Percentiles rank a stretch among this genome's conserved stretches.
Evolutionary conservation across 495 filamentous ascomycete genomes (phyloP).

Genomic region (Aspergillus bertholletiae): DNA sequence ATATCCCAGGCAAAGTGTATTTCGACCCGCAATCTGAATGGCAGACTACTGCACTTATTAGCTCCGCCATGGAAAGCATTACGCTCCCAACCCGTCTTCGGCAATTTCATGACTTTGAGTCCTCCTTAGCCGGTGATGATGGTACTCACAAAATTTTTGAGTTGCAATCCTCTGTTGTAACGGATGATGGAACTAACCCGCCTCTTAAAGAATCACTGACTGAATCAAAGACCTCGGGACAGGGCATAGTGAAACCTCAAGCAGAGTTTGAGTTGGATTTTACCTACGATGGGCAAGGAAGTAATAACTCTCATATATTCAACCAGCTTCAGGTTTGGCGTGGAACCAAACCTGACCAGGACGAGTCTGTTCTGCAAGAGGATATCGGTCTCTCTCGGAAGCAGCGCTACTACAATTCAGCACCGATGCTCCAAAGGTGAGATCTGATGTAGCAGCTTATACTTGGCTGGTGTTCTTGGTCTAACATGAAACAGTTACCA

Average conservation of each 20-base stretch:
- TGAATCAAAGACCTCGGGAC: conserved; percentile 1
- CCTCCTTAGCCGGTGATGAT: conserved; percentile 64
- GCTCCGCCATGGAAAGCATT: conserved; percentile 73
- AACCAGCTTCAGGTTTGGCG: conserved; percentile 52
- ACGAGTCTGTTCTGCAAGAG: conserved; percentile 19
- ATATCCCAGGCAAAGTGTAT: conserved; percentile 55
- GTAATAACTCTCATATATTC: conserved; percentile 54
- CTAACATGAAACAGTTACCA: conserved; percentile 44
- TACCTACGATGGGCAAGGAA: conserved; percentile 40
- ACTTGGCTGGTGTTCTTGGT: background rate
- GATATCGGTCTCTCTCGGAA: conserved; percentile 33
- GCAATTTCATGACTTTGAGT: conserved; percentile 58
- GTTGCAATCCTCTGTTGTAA: conserved; percentile 54
- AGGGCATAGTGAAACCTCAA: conserved; percentile 18
- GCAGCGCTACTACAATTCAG: conserved; percentile 32
- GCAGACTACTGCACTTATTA: conserved; percentile 77
- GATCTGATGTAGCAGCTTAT: conserved; percentile 15
- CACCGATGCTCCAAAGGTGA: conserved; percentile 60
- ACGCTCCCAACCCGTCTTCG: conserved; percentile 74
- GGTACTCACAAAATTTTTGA: conserved; percentile 79
- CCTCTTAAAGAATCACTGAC: conserved; percentile 9
- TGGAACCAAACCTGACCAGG: conserved; percentile 37
- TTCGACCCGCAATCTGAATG: conserved; percentile 68
- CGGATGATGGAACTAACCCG: conserved; percentile 6
- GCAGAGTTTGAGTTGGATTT: conserved; percentile 57